Base-by-base conservation (phyloP, 805 yeast species). In the Starmerella apis region DNA sequence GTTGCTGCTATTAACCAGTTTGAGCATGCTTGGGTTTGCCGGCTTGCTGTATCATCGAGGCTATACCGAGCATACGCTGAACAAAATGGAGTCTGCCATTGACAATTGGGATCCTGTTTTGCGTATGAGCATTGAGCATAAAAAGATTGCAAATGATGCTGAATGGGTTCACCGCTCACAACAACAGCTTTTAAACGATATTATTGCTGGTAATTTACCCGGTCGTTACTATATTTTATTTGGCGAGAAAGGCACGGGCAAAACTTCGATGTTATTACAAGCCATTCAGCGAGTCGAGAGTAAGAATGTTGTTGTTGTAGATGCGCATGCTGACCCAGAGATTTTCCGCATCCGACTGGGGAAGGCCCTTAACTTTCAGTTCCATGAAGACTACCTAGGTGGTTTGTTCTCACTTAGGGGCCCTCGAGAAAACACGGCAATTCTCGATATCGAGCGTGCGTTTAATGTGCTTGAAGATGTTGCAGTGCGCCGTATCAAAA, bases 171-270 rank as follows among this genome's bases (percentile, higher is more conserved):
- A 74, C 44, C 70, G 94, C 35, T 79, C 79, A 0, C 83, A 84
- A 57, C 94, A 84, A 58, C 59, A 68, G 23, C 60, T 78, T 8
- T 62, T 84, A 28, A 85, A 85, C 64, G 78, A 75, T 32, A 78
- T 84, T 25, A 71, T 85, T 3, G 62, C 73, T 8, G 94, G 94
- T 1, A 65, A 72, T n/a, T 67, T 75, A 1, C 65, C 65, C 5
- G 94, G 94, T 0, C 64, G 90, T 16, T 85, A 84, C 65, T 81
- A 77, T 60, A 66, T 85, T 43, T 61, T 85, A 10, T 75, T 85
- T 36, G 94, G 94, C 27, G 94, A 84, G 62, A 84, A 85, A 62
- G 94, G 94, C 1, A 84, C 92, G 0, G 94, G 94, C 2, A 84
- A 84, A 61, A 80, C 87, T 0, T 80, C 90, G 0, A 73, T 86